Percentiles rank a stretch among this genome's conserved stretches.
Conservation (phyloP, 805 yeast genomes). For the Wickerhamomyces silvicola region DNA sequence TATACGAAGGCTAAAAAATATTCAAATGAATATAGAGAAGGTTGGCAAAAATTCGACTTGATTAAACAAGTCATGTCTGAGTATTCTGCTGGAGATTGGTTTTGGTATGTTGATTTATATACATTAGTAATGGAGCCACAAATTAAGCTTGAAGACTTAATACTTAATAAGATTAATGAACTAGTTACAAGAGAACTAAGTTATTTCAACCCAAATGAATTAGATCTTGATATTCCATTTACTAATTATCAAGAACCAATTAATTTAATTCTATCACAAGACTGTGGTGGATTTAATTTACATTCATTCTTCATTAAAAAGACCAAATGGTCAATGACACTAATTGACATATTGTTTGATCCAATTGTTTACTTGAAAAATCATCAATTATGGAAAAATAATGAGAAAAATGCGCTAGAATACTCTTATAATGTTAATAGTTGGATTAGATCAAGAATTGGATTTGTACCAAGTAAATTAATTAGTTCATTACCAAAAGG, state of each 20-base stretch:
- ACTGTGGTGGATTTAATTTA: constrained; percentile 36
- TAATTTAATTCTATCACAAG: constrained; percentile 33
- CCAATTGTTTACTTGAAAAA: constrained; percentile 33
- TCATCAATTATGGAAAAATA: constrained; percentile 34
- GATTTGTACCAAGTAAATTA: constrained; percentile 32
- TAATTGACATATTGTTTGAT: constrained; percentile 35
- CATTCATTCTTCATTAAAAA: constrained; percentile 34
- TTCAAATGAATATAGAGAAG: constrained; percentile 43
- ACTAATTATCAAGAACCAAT: constrained; percentile 26
- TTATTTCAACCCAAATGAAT: constrained; percentile 31
- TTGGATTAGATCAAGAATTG: constrained; percentile 35
- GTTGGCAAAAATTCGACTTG: constrained; percentile 37
- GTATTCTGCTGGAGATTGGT: constrained; percentile 28
- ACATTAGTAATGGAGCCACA: constrained; percentile 37
- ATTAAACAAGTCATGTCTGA: constrained; percentile 30
- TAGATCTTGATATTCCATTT: constrained; percentile 26
- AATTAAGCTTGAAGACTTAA: constrained; percentile 26
- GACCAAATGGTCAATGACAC: constrained; percentile 31
- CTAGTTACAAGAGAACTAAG: constrained; percentile 25
- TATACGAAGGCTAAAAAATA: constrained; percentile 40
- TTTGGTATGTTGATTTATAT: constrained; percentile 36
- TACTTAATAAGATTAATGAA: constrained; percentile 26
- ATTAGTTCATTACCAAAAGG: constrained; percentile 32
- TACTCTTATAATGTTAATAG: constrained; percentile 29
- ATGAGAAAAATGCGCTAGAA: constrained; percentile 34